Evolutionary conservation across 75 land plant species (phyloP).

Genomic region (Pseudotsuga menziesii): DNA sequence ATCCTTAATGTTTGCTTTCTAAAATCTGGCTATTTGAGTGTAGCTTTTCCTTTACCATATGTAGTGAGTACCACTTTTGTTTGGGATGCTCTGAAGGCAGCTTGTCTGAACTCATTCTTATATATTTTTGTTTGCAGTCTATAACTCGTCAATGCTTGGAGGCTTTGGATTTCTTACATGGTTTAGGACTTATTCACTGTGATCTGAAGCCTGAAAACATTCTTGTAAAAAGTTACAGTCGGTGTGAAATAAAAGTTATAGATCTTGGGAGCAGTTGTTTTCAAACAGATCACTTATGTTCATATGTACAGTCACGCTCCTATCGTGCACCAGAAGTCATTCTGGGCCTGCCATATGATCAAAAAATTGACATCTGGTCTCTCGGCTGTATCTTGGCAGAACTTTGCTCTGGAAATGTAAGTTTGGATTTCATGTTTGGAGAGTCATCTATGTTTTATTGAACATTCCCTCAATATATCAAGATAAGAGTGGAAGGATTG

Average conservation of each 20-base stretch:
- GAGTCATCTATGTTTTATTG: too few relatives aligned
- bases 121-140: constrained; percentile 30
- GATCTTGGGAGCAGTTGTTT: constrained; percentile 99
- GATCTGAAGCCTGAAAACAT: constrained; percentile 99
- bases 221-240: constrained; percentile 91
- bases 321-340: constrained; percentile 99
- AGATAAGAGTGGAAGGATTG: too few relatives aligned
- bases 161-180: constrained; percentile 84
- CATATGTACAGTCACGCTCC: constrained; percentile 98
- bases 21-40: background rate
- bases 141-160: constrained; percentile 90
- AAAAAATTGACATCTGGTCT: constrained; percentile 96
- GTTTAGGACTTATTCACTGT: constrained; percentile 88
- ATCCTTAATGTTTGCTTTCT: constrained; percentile 6
- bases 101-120: background rate
- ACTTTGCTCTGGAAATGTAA: constrained; percentile 94
- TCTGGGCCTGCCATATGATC: constrained; percentile 87
- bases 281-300: constrained; percentile 78
- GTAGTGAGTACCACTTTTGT: background rate
- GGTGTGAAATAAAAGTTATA: constrained; percentile 93
- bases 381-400: constrained; percentile 97
- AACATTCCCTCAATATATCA: too few relatives aligned
- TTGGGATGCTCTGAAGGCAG: constrained; percentile 1
- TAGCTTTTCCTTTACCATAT: background rate
- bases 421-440: constrained; percentile 8